Percentiles rank a stretch among this genome's conserved stretches.
phyloP scores from a whole-genome alignment of 805 yeast species.

The Saccharomycopsis sp. region DNA sequence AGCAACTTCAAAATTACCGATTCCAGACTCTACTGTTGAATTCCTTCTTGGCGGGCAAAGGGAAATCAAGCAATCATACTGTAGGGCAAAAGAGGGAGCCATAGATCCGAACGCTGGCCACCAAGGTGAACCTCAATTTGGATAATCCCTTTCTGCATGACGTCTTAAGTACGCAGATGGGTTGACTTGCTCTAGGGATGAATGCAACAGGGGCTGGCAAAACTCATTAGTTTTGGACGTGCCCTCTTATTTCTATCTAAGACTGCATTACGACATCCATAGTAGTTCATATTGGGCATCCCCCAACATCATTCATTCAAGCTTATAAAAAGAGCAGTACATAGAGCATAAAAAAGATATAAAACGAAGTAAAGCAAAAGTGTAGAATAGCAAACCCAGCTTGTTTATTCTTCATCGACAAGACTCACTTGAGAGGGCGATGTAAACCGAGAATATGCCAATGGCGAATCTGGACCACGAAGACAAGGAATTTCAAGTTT shows the following conservation, averaged over 20 bases:
- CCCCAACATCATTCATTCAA: not conserved
- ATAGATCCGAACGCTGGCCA: not conserved
- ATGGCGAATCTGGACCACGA: conserved; percentile 20
- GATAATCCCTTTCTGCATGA: not conserved
- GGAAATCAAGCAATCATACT: no score
- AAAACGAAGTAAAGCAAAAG: not conserved
- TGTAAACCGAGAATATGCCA: conserved; percentile 15
- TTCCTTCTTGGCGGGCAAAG: no score
- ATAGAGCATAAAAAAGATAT: not conserved
- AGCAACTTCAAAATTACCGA: no score
- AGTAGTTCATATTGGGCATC: not conserved
- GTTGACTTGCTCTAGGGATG: not conserved
- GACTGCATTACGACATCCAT: no score
- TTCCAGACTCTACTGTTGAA: no score
- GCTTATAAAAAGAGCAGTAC: not conserved
- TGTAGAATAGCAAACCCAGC: not conserved
- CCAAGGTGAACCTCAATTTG: no score
- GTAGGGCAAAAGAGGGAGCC: no score
- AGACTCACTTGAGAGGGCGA: conserved; percentile 1
- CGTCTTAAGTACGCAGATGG: not conserved
- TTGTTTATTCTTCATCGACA: not conserved
- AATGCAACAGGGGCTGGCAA: no score
- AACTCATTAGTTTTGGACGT: no score
- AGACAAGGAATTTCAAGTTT: conserved; percentile 11
- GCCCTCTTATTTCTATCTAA: no score